Conservation (phyloP, 2,329 filamentous ascomycete genomes). For the Graphilbum fragrans region DNA sequence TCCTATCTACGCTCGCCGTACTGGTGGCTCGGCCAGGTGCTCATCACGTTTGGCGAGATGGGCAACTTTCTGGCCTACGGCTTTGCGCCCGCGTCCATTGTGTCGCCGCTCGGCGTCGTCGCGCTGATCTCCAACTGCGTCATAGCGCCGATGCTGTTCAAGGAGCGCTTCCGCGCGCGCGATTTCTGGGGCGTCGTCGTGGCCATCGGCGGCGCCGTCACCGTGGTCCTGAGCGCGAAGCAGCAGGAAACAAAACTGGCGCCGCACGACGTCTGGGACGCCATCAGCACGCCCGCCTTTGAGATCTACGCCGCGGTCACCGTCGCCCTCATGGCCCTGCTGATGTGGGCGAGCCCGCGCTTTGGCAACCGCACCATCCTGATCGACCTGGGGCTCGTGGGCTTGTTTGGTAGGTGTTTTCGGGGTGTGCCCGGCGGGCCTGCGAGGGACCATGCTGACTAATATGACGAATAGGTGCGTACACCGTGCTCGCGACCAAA, state of each 20-base stretch:
- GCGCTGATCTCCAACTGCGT: slow-evolving; percentile 93
- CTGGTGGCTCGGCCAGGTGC: slow-evolving; percentile 89
- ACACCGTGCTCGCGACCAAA: slow-evolving; percentile 94
- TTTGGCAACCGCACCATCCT: slow-evolving; percentile 82
- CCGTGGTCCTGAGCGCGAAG: slow-evolving; percentile 84
- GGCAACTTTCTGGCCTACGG: slow-evolving; percentile 97
- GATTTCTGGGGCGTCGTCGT: slow-evolving; percentile 85
- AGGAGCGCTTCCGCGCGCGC: slow-evolving; percentile 73
- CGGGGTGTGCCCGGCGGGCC: no score
- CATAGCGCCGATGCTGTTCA: slow-evolving; percentile 87
- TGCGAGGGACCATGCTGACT: not conserved
- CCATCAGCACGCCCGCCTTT: slow-evolving; percentile 81
- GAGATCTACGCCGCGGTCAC: slow-evolving; percentile 81
- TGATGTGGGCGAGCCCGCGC: slow-evolving; percentile 72
- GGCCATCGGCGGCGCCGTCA: slow-evolving; percentile 77
- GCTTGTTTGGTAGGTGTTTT: slow-evolving; percentile 81
- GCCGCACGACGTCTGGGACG: slow-evolving; percentile 77
- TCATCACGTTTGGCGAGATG: slow-evolving; percentile 87
- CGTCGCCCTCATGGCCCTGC: slow-evolving; percentile 53
- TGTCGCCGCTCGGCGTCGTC: slow-evolving; percentile 93
- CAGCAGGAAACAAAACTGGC: slow-evolving; percentile 83
- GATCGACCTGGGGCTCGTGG: slow-evolving; percentile 87
- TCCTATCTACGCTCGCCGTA: slow-evolving; percentile 84
- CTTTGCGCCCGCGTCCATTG: slow-evolving; percentile 93
- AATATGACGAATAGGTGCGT: slow-evolving; percentile 50